These are phyloP conservation scores for Marasmius tenuissimus DNA, from an alignment of 1,284 basidiomycete genomes.

Conservation along the genomic window DNA sequence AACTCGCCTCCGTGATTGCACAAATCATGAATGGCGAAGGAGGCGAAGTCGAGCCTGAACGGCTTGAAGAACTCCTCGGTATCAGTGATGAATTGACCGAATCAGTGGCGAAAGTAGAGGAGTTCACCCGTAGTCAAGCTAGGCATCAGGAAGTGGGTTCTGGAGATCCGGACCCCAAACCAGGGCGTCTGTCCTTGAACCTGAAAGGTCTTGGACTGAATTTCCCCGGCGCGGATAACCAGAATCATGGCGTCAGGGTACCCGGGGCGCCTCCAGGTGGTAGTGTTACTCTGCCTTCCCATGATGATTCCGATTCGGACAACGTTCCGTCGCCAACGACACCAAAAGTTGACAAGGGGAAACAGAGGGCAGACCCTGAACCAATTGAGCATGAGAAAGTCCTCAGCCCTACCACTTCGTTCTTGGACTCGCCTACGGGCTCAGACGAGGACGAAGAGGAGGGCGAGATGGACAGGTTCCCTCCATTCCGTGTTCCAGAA, in stretches of 20 bases:
- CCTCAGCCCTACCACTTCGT: slow-evolving; percentile 57
- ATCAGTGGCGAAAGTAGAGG: slow-evolving; percentile 43
- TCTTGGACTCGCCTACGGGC: slow-evolving; percentile 46
- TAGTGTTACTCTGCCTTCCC: slow-evolving; percentile 3
- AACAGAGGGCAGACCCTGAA: slow-evolving; percentile 65
- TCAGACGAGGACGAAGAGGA: slow-evolving; percentile 53
- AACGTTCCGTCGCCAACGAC: slow-evolving; percentile 49
- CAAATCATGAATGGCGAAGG: not conserved
- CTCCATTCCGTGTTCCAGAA: slow-evolving; percentile 24
- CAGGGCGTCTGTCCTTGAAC: not conserved
- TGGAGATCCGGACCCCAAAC: not conserved
- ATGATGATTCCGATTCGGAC: slow-evolving; percentile 15
- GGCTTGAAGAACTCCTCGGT: slow-evolving; percentile 64
- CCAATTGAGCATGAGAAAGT: slow-evolving; percentile 67
- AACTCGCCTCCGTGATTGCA: not conserved
- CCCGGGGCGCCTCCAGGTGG: not conserved
- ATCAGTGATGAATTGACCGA: slow-evolving; percentile 73
- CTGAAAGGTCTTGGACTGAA: not conserved
- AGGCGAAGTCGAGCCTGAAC: slow-evolving; percentile 44
- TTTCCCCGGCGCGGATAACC: not conserved
- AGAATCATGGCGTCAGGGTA: not conserved
- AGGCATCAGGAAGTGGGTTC: not conserved
- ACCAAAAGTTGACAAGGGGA: slow-evolving; percentile 73
- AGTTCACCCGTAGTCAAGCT: not conserved
- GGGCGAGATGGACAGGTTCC: slow-evolving; percentile 47